Evolutionary conservation across 2,329 filamentous ascomycete species (phyloP), one percentile per base, ranked within the genome.

Genomic region (Hypocreales sp.): DNA sequence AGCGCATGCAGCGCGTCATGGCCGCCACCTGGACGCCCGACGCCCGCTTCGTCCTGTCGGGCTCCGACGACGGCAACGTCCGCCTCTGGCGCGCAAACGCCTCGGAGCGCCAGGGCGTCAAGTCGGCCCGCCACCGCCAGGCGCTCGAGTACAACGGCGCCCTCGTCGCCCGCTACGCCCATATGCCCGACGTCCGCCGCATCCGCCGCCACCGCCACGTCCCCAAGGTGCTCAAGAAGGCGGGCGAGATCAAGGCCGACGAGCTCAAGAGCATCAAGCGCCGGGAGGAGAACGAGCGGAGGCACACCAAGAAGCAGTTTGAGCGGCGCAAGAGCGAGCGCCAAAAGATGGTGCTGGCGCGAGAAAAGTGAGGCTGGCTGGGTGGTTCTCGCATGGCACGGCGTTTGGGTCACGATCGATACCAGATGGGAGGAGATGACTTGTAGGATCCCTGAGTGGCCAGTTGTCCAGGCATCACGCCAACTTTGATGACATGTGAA

Each of bases 1-100:
- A 94, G 57, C 75, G 90, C 36, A 94, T 94, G 87, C 87, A 95
- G 60, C 72, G 87, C 40, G 84, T 94, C 30, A 92, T 92, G 58
- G 76, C 78, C 8, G 74, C 74, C 25, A 72, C 70, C 35, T 95
- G 80, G 66, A 90, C 84, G 0, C 80, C 84, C 5, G 90, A 98
- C 50, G 76, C 79, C 38, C 81, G 81, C 42, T 98, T 92, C 49
- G 58, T 98, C 14, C 67, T 98, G 25, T 84, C 79, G 5, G 90
- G 87, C 23, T 90, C 79, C 10, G 90, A 95, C 48, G 90, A 95
- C 48, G 90, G 90, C 36, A 93, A 94, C 48, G 67, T 64, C 28
- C 55, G 87, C 20, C 60, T 98, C 20, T 98, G 90, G 90, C 72
- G 90, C 36, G 73, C 84, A 19, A 73, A 87, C 40, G 86, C 90